Evolutionary conservation across 1,284 basidiomycete genomes (phyloP), one percentile per base, ranked within the genome.

Genomic region (Phlebopus sp.): DNA sequence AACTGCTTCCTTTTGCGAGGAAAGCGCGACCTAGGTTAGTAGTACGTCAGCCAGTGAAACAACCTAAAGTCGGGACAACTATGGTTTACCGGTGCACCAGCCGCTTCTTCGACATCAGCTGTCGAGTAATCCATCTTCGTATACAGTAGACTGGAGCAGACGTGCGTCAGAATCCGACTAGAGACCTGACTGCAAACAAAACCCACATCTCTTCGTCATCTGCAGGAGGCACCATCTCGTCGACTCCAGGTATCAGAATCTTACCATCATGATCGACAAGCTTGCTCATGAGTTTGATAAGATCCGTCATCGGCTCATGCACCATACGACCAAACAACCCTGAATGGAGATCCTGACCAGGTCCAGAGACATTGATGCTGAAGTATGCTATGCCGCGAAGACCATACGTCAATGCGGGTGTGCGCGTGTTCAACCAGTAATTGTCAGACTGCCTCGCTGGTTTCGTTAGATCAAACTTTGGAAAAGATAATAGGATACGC

Each of bases 331-430:
- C 92, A 63, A 93, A 95, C 47, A 86, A 78, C 51, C 92, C 96
- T 42, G 93, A 97, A 73, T 99, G 96, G 2, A 99, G 76, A 64
- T 99, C 97, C 36, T 86, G 80, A 14, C 77, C 84, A 2, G 96
- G 96, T 2, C 97, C 96, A 7, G 82, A 78, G 48, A 99, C 74
- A 38, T 80, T 81, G 52, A 96, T 73, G 64, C 88, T 87, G 78
- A 90, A 97, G 77, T 97, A 98, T 32, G 85, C 78, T 49, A 98
- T 74, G 18, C 96, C 96, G 47, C 96, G 90, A 15, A 90, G 76
- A 43, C 88, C 88, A 53, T 90, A 90, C 0, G 87, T 90, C 47
- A 90, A 62, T 32, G 76, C 83, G 0, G 87, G 87, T 1, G 86
- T 90, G 44, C 86, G 82, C 0, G 81, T 82, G 67, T 90, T 90